Conservation (phyloP, 2,329 filamentous ascomycete genomes). For the Colletotrichum tropicicola region DNA sequence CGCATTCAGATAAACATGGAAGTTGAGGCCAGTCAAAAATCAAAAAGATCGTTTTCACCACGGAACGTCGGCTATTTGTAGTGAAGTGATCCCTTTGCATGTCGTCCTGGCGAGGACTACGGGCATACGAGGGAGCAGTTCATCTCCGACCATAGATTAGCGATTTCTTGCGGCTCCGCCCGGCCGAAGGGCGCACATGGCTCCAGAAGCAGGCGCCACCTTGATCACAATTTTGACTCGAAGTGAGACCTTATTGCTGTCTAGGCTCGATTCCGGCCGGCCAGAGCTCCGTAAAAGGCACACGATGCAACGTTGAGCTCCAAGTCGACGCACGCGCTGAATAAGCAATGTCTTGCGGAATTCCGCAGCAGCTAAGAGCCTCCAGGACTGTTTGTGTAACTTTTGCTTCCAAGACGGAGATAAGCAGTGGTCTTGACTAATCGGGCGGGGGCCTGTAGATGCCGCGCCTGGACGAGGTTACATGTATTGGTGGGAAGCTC, state of each 20-base stretch:
- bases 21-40: too few relatives aligned
- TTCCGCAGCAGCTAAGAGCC: neutral
- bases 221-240: too few relatives aligned
- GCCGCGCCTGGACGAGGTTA: too few relatives aligned
- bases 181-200: neutral
- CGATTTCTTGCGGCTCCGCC: neutral
- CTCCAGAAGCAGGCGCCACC: neutral
- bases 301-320: neutral
- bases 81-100: neutral
- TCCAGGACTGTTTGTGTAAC: neutral
- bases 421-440: neutral
- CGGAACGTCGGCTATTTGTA: too few relatives aligned
- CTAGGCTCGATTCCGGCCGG: neutral
- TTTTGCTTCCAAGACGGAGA: neutral
- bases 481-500: too few relatives aligned
- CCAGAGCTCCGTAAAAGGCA: too few relatives aligned
- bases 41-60: too few relatives aligned
- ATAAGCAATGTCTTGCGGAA: constrained; percentile 14
- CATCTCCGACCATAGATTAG: too few relatives aligned
- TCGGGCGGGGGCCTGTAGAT: neutral
- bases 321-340: neutral
- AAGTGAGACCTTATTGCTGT: neutral
- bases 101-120: neutral
- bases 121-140: neutral
- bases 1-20: neutral